A percentile compares a stretch with the other conserved stretches of the same genome.
Conservation (phyloP, 345 rosid genomes). For the Boechera divaricarpa region DNA sequence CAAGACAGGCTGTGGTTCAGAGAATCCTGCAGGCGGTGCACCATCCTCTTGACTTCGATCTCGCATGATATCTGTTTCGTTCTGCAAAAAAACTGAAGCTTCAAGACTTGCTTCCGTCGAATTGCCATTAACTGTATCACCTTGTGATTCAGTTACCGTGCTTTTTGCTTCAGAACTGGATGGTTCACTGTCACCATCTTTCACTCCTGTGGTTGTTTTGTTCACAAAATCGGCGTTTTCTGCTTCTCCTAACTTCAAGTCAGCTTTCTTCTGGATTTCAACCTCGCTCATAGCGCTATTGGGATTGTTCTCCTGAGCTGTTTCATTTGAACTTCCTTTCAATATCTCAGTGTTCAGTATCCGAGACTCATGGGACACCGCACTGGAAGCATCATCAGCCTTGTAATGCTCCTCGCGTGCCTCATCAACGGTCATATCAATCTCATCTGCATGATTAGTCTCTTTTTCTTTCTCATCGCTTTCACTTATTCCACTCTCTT, state of each 20-base stretch:
- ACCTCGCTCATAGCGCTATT: constrained; percentile 34
- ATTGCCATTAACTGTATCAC: constrained; percentile 43
- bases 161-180: constrained; percentile 33
- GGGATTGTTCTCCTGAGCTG: constrained; percentile 30
- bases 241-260: constrained; percentile 44
- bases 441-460: constrained; percentile 49
- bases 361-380: constrained; percentile 80
- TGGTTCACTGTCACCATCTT: constrained; percentile 34
- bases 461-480: constrained; percentile 38
- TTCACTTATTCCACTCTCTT: constrained; percentile 40
- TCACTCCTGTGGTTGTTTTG: constrained; percentile 46
- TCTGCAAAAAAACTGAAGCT: constrained; percentile 44
- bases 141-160: constrained; percentile 40
- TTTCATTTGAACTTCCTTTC: constrained; percentile 52
- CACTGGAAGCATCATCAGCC: constrained; percentile 98
- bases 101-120: constrained; percentile 39
- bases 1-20: constrained; percentile 33
- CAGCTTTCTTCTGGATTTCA: constrained; percentile 40
- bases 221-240: constrained; percentile 28
- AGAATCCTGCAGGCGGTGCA: constrained; percentile 41
- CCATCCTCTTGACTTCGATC: constrained; percentile 44
- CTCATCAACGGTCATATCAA: constrained; percentile 54
- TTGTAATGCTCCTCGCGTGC: constrained; percentile 86
- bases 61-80: constrained; percentile 51
- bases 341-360: constrained; percentile 46